phyloP scores from a whole-genome alignment of 1,284 basidiomycete species.

The Ustilago sp. region DNA sequence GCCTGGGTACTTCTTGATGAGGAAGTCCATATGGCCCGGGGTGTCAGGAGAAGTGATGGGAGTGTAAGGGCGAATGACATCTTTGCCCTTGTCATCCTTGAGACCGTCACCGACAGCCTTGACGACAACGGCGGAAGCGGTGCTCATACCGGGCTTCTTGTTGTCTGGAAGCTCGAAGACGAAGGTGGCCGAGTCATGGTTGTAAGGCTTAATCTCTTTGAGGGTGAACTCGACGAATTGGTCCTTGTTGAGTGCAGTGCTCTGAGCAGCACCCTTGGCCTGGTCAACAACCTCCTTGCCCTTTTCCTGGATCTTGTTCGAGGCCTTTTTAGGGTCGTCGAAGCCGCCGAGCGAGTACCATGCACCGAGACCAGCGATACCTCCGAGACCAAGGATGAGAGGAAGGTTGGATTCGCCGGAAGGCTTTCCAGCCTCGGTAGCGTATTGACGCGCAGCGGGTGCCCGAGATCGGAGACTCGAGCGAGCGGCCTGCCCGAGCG shows the following conservation, averaged over 20 bases:
- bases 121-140: conserved; percentile 74
- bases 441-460: conserved; percentile 41
- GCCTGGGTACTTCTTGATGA: conserved; percentile 78
- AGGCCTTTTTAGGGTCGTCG: conserved; percentile 52
- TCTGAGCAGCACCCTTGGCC: conserved; percentile 32
- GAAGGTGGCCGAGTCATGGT: conserved; percentile 89
- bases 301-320: conserved; percentile 53
- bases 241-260: conserved; percentile 71
- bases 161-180: conserved; percentile 86
- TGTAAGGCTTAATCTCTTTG: conserved; percentile 86
- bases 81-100: conserved; percentile 83
- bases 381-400: conserved; percentile 62
- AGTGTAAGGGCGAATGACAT: conserved; percentile 78
- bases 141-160: conserved; percentile 81
- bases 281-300: conserved; percentile 41
- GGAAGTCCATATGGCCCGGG: conserved; percentile 72
- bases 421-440: conserved; percentile 51
- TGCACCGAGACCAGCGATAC: conserved; percentile 64
- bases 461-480: conserved; percentile 49
- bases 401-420: conserved; percentile 57
- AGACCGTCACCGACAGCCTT: conserved; percentile 72
- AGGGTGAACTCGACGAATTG: conserved; percentile 84
- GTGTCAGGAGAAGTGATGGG: conserved; percentile 64
- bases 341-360: conserved; percentile 65
- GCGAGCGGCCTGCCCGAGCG: conserved; percentile 50